Evolutionary conservation across 2,329 filamentous ascomycete species (phyloP).

Genomic region (Xylaria sp.): DNA sequence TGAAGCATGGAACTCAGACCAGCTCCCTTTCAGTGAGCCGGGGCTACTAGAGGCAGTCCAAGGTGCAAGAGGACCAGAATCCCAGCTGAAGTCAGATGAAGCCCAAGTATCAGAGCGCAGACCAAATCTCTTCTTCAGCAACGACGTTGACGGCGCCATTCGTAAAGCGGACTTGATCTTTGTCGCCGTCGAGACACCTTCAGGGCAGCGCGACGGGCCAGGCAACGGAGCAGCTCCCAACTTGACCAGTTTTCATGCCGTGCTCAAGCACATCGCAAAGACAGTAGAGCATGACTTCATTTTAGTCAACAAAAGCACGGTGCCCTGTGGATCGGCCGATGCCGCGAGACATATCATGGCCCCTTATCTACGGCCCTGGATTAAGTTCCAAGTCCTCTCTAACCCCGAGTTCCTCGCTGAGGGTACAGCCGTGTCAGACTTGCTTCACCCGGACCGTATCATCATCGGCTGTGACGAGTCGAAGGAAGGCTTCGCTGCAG

Average conservation of each 20-base stretch:
- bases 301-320: slow-evolving; percentile 2
- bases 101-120: neutral
- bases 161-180: neutral
- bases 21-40: neutral
- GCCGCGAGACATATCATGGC: neutral
- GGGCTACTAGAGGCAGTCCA: neutral
- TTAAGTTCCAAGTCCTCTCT: neutral
- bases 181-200: neutral
- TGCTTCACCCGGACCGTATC: neutral
- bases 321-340: neutral
- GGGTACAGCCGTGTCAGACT: neutral
- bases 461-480: neutral
- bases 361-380: neutral
- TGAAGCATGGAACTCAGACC: slow-evolving; percentile 2
- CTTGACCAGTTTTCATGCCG: slow-evolving; percentile 1
- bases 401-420: neutral
- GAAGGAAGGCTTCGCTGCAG: neutral
- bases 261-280: neutral
- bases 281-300: slow-evolving; percentile 1
- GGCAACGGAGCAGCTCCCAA: neutral
- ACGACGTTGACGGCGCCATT: neutral
- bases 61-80: neutral
- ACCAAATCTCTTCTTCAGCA: neutral
- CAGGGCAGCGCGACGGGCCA: neutral
- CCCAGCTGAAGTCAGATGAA: neutral